phyloP scores from a whole-genome alignment of 805 yeast genomes.

The Teunomyces cretensis region DNA sequence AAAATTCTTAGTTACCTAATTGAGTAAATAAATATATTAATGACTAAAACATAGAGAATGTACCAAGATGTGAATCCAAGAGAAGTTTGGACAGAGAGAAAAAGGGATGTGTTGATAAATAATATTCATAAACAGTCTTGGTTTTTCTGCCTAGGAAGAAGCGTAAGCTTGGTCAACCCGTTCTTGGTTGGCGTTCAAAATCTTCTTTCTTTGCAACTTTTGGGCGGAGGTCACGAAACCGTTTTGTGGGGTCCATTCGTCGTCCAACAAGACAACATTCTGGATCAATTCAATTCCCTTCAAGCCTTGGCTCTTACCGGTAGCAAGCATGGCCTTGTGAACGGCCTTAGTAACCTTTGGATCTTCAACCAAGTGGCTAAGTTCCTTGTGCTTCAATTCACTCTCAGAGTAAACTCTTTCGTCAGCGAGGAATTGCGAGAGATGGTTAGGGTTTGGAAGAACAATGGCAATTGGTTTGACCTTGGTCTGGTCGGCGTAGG shows the following conservation, averaged over 20 bases:
- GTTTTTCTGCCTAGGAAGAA: background rate
- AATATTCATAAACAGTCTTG: conserved; percentile 1
- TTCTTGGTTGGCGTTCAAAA: conserved; percentile 64
- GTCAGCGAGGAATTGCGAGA: conserved; percentile 56
- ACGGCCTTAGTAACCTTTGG: conserved; percentile 55
- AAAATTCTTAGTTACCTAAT: background rate
- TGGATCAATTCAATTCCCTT: conserved; percentile 81
- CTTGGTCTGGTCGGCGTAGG: conserved; percentile 84
- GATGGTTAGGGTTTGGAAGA: conserved; percentile 70
- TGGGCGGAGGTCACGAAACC: conserved; percentile 95
- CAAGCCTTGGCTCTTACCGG: conserved; percentile 81
- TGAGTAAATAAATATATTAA: background rate
- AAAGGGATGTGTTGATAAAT: background rate
- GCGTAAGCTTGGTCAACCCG: conserved; percentile 67
- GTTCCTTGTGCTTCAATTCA: conserved; percentile 42
- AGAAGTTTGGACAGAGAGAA: background rate
- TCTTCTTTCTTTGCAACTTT: conserved; percentile 91
- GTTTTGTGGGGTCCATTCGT: conserved; percentile 97
- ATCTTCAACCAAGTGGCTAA: conserved; percentile 55
- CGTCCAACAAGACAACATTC: conserved; percentile 76
- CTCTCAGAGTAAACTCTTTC: conserved; percentile 48
- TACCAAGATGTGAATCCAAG: background rate
- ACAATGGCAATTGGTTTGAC: conserved; percentile 92
- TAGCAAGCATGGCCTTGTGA: conserved; percentile 57
- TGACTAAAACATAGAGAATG: conserved; percentile 1